Percentiles rank a stretch among this genome's conserved stretches.
phyloP scores from a whole-genome alignment of 352 stramenopile species.

The Phytophthora ohioensis region DNA sequence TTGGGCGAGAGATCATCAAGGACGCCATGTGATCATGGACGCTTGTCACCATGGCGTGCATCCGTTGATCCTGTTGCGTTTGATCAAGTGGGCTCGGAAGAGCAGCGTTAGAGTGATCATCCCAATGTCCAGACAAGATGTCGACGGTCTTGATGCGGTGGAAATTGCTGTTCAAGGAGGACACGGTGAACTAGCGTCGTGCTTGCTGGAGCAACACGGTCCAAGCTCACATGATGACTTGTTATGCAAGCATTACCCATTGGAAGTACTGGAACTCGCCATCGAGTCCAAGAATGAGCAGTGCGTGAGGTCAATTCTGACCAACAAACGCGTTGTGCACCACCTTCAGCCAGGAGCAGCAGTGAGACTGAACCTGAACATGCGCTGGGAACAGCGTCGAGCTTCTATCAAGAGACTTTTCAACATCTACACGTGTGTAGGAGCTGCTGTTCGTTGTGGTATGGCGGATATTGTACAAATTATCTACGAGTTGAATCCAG shows the following conservation, averaged over 20 bases:
- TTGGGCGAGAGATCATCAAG: conserved; percentile 12
- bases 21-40: conserved; percentile 33
- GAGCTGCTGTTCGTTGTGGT: conserved; percentile 8
- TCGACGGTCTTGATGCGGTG: conserved; percentile 13
- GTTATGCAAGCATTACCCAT: conserved; percentile 19
- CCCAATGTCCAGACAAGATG: conserved; percentile 20
- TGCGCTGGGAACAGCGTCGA: conserved; percentile 21
- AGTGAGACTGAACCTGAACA: conserved; percentile 11
- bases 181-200: conserved; percentile 20
- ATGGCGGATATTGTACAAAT: conserved; percentile 8
- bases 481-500: conserved; percentile 19
- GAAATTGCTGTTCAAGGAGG: conserved; percentile 19
- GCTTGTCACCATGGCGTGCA: conserved; percentile 18
- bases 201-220: conserved; percentile 11
- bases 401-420: conserved; percentile 10
- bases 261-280: conserved; percentile 23
- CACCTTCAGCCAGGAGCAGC: conserved; percentile 18
- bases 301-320: conserved; percentile 7
- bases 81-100: conserved; percentile 29
- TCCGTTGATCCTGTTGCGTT: conserved; percentile 1
- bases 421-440: conserved; percentile 28
- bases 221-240: conserved; percentile 6
- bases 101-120: conserved; percentile 14
- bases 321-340: conserved; percentile 18
- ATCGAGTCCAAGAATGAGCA: conserved; percentile 20